Evolutionary conservation across 139 green algal genomes (phyloP).

Genomic region (Pseudopediastrum boryanum): DNA sequence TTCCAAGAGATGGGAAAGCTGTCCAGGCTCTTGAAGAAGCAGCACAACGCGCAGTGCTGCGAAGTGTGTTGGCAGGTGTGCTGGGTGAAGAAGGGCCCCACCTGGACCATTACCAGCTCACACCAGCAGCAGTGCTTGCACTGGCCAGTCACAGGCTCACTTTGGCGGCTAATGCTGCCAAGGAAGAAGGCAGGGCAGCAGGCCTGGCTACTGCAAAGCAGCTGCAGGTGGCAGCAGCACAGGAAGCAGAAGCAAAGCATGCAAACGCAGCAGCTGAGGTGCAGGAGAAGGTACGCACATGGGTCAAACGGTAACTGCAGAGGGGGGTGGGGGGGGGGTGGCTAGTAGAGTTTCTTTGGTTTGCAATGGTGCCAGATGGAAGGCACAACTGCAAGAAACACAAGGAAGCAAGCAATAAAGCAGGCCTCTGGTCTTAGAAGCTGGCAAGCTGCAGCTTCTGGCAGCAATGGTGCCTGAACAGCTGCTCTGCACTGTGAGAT

Average conservation of each 20-base stretch:
- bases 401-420: background rate
- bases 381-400: background rate
- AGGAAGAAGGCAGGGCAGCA: background rate
- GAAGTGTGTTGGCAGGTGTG: slow-evolving; percentile 10
- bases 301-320: background rate
- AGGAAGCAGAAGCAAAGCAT: slow-evolving; percentile 16
- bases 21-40: too few species aligned
- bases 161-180: background rate
- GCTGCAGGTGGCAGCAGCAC: background rate
- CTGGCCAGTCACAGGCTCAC: background rate
- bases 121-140: background rate
- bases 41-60: slow-evolving; percentile 13
- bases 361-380: background rate
- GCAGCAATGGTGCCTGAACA: too few species aligned
- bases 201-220: background rate
- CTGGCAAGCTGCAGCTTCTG: too few species aligned
- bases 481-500: too few species aligned
- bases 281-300: background rate
- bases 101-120: slow-evolving; percentile 28
- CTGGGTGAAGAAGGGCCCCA: slow-evolving; percentile 11
- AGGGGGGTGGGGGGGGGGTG: background rate
- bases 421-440: too few species aligned
- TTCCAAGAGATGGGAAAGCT: too few species aligned
- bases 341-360: background rate
- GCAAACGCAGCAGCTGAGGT: background rate